Percentiles rank a stretch among this genome's conserved stretches.
Conservation (phyloP, 2,329 filamentous ascomycete genomes). For the Colletotrichum truncatum region DNA sequence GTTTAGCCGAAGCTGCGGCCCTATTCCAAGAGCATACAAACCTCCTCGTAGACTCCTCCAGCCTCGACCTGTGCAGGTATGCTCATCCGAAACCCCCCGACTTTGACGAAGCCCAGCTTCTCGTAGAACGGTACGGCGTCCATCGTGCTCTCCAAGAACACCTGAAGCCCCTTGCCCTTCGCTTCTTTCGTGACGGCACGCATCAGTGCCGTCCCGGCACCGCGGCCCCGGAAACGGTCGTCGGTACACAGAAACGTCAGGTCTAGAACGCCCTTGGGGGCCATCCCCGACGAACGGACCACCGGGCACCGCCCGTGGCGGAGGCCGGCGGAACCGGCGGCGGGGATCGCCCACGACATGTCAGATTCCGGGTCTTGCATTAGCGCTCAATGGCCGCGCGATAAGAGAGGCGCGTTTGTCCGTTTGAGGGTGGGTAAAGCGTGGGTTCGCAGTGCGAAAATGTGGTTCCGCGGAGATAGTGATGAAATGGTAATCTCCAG, state of each 20-base stretch:
- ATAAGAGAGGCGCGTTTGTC: too few relatives aligned
- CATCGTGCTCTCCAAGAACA: slow-evolving; percentile 50
- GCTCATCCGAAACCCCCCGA: slow-evolving; percentile 44
- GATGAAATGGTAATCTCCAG: slow-evolving; percentile 2
- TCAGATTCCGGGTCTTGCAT: background rate
- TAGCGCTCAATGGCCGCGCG: too few relatives aligned
- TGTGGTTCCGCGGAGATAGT: slow-evolving; percentile 13
- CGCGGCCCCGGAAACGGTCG: slow-evolving; percentile 43
- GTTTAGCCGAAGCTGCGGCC: too few relatives aligned
- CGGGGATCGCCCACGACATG: background rate
- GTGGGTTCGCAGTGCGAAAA: background rate
- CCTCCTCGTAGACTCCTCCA: background rate
- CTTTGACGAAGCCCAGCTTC: slow-evolving; percentile 44
- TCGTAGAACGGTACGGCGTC: slow-evolving; percentile 48
- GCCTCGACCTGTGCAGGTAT: slow-evolving; percentile 39
- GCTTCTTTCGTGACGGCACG: slow-evolving; percentile 44
- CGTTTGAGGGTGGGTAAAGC: background rate
- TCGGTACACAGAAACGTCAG: slow-evolving; percentile 51
- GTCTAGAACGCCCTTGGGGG: slow-evolving; percentile 39
- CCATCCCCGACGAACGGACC: background rate
- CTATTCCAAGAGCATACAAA: background rate
- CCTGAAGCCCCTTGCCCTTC: slow-evolving; percentile 39
- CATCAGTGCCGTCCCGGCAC: slow-evolving; percentile 45
- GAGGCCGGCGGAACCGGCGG: background rate
- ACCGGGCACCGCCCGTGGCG: background rate